A percentile compares a stretch with the other conserved stretches of the same genome.
phyloP scores from a whole-genome alignment of 768 basidiomycete species.

The Baorangia bicolor region DNA sequence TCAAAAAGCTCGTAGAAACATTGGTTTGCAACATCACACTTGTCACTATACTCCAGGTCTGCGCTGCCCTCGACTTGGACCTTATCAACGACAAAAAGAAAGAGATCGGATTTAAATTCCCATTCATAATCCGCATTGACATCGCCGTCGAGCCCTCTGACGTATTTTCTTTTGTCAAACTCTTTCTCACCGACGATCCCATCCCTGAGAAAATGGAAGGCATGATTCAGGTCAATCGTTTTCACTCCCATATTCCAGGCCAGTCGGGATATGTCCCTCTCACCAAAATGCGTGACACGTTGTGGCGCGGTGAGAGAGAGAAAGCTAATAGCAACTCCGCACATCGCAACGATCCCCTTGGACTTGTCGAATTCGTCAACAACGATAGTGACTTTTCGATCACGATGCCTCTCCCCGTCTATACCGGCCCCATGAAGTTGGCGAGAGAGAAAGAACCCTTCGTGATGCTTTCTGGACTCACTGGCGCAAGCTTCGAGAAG shows the following conservation, averaged over 20 bases:
- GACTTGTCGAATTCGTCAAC: slow-evolving; percentile 19
- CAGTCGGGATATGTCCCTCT: slow-evolving; percentile 7
- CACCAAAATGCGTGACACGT: neutral
- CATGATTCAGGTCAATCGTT: slow-evolving; percentile 17
- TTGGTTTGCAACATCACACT: slow-evolving; percentile 7
- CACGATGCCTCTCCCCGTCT: slow-evolving; percentile 6
- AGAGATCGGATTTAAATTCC: slow-evolving; percentile 12
- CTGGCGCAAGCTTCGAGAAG: neutral
- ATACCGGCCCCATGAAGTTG: neutral
- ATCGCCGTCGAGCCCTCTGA: slow-evolving; percentile 16
- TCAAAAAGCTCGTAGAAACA: slow-evolving; percentile 13
- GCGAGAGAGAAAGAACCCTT: slow-evolving; percentile 11
- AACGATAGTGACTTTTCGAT: slow-evolving; percentile 16
- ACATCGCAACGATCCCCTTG: slow-evolving; percentile 1
- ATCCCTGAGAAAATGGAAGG: slow-evolving; percentile 5
- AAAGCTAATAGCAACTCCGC: neutral
- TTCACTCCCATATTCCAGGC: slow-evolving; percentile 10
- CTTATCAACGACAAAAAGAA: slow-evolving; percentile 6
- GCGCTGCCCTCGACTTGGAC: slow-evolving; percentile 12
- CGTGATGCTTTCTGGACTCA: slow-evolving; percentile 5
- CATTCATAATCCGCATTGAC: slow-evolving; percentile 16
- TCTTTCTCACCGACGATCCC: slow-evolving; percentile 9
- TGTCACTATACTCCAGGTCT: slow-evolving; percentile 5
- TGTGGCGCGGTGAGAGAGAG: slow-evolving; percentile 10
- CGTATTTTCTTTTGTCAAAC: neutral